Evolutionary conservation across 805 yeast species (phyloP), one percentile per base, ranked within the genome.

Genomic region (Scheffersomyces lignosus): DNA sequence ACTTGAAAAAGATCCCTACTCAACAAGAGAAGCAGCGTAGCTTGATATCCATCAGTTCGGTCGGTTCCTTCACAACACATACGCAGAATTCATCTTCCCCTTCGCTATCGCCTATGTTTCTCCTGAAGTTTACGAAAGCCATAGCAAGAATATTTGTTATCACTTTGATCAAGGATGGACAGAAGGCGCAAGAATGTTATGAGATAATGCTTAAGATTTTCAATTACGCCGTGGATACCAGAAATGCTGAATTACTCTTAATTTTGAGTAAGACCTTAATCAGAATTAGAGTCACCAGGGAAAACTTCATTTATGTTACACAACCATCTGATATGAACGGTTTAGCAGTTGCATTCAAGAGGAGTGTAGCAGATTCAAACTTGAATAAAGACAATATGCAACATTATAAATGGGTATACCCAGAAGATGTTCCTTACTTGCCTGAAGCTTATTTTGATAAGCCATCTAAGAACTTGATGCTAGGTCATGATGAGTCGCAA

Each of bases 241-340:
- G 64, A 13, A 52, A 68, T 14, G 50, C 58, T 3, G 63, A 62
- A 7, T 45, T 71, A 4, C 57, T 77, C 31, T 56, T 83, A n/a
- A 62, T 70, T 4, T 55, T 78, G 2, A 64, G 80, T 5, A 70
- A 81, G 34, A 60, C 78, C 12, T 58, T 85, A 37, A 61, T 76
- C 14, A 64, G 88, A 42, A 61, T 82, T 1, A 65, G 91, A 35
- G 66, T 66, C 0, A 71, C 79, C 2, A 51, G 62, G 10, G 70
- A 69, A 3, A 64, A 67, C 4, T 58, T 55, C 24, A 57, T 83
- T 2, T 77, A 68, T 49, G 60, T 83, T 29, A 58, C 77, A 2
- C 61, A 68, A 5, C 83, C 84, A 3, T 53, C 58, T 1, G 87
- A 84, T 51, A 77, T 82, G 66, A 83, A 77, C 28, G 88, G 87